Conservation (phyloP, 1,139 yeast genomes). For the Zygosaccharomyces sapae region DNA sequence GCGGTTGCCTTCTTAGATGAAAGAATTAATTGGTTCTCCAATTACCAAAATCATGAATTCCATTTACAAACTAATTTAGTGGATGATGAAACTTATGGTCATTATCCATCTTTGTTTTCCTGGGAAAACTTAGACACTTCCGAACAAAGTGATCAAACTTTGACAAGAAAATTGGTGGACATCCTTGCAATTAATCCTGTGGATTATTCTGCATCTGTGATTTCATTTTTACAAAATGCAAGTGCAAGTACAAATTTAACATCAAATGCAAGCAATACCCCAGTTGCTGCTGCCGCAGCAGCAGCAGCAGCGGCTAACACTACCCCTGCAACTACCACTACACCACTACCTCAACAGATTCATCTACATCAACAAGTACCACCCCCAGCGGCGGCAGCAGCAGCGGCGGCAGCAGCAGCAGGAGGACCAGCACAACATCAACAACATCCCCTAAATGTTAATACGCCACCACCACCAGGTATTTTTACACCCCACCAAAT, state of each 20-base stretch:
- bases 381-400: constrained; percentile 19
- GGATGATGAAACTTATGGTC: constrained; percentile 35
- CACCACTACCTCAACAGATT: constrained; percentile 20
- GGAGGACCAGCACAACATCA: constrained; percentile 19
- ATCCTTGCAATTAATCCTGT: constrained; percentile 34
- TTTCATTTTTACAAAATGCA: constrained; percentile 32
- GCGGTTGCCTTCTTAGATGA: constrained; percentile 39
- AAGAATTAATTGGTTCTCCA: constrained; percentile 33
- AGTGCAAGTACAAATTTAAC: constrained; percentile 15
- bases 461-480: constrained; percentile 48
- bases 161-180: constrained; percentile 34
- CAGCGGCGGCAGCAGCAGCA: constrained; percentile 23
- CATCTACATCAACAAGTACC: constrained; percentile 20
- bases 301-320: constrained; percentile 23
- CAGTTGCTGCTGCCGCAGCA: constrained; percentile 23
- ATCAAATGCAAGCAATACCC: constrained; percentile 13
- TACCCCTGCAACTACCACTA: constrained; percentile 17
- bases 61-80: constrained; percentile 38
- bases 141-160: constrained; percentile 29
- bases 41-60: constrained; percentile 33
- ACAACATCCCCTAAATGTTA: constrained; percentile 26
- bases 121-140: constrained; percentile 36
- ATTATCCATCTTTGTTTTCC: constrained; percentile 44
- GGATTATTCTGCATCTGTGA: constrained; percentile 34
- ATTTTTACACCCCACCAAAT: constrained; percentile 35